These are phyloP conservation scores for Mycena capillaripes DNA, from an alignment of 768 basidiomycete species.

Conservation along the genomic window DNA sequence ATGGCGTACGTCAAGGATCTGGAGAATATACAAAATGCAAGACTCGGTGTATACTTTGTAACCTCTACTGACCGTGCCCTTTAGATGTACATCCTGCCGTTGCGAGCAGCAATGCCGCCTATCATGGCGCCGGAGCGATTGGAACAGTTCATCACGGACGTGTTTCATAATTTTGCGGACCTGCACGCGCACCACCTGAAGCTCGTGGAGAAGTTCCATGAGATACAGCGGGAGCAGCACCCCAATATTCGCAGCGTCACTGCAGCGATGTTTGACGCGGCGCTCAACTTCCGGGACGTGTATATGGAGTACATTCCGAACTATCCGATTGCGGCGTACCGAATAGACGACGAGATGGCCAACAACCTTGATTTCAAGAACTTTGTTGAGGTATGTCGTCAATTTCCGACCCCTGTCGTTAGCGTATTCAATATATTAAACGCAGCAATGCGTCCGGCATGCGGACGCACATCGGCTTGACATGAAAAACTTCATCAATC, in stretches of 20 bases:
- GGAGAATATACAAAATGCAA: constrained; percentile 84
- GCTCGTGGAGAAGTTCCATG: constrained; percentile 85
- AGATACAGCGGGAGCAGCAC: constrained; percentile 91
- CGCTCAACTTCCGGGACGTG: constrained; percentile 91
- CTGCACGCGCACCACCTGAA: constrained; percentile 81
- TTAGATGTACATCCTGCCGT: constrained; percentile 86
- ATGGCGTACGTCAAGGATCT: constrained; percentile 96
- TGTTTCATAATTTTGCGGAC: constrained; percentile 90
- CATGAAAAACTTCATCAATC: constrained; percentile 94
- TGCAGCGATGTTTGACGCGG: constrained; percentile 85
- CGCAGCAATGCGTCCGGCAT: constrained; percentile 66
- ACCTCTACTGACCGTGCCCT: not conserved
- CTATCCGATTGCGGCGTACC: constrained; percentile 91
- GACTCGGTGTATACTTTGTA: constrained; percentile 35
- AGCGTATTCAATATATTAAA: not conserved
- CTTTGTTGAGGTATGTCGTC: constrained; percentile 80
- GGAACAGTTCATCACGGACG: constrained; percentile 84
- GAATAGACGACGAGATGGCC: constrained; percentile 90
- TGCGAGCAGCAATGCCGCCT: constrained; percentile 80
- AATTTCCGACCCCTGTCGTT: not conserved
- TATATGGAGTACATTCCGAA: constrained; percentile 95
- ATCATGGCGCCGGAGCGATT: constrained; percentile 81
- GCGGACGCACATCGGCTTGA: constrained; percentile 86
- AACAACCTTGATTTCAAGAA: constrained; percentile 84
- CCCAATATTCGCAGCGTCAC: constrained; percentile 85